Conservation (phyloP, 169 alveolate genomes). For the Plasmodium knowlesi region DNA sequence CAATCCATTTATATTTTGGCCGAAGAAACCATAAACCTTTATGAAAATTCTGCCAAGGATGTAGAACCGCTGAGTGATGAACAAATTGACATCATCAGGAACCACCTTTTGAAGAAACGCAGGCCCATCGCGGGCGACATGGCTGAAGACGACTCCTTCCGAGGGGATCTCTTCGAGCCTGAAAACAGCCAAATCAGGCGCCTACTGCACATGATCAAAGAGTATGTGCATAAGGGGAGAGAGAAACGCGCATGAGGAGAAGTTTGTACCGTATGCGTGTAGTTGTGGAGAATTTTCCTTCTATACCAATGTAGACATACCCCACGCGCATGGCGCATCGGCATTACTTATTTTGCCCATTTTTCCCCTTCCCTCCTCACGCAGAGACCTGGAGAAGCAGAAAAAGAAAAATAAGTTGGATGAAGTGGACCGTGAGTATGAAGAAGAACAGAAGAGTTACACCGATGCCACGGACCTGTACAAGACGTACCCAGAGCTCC, state of each 20-base stretch:
- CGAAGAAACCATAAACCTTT: conserved; percentile 67
- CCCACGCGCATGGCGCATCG: neutral
- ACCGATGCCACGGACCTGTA: conserved; percentile 54
- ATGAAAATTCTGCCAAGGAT: conserved; percentile 74
- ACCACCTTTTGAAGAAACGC: conserved; percentile 4
- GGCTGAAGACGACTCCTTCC: conserved; percentile 6
- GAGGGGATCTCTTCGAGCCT: conserved; percentile 23
- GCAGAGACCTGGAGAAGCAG: conserved; percentile 72
- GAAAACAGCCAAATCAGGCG: conserved; percentile 67
- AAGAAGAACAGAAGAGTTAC: conserved; percentile 62
- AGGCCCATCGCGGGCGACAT: neutral
- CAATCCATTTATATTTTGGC: conserved; percentile 35
- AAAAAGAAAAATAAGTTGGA: conserved; percentile 66
- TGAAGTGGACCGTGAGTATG: conserved; percentile 70
- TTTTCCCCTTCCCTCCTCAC: neutral
- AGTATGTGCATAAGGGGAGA: conserved; percentile 11
- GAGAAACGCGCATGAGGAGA: neutral
- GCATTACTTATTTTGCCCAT: neutral
- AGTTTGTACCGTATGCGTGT: neutral
- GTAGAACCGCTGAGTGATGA: conserved; percentile 49
- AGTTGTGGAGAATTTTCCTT: neutral
- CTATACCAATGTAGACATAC: neutral
- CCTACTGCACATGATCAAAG: conserved; percentile 56
- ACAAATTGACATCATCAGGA: conserved; percentile 8
- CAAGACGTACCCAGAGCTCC: conserved; percentile 59